phyloP scores from a whole-genome alignment of 1,284 basidiomycete genomes.

The Sphagnurus paluster region DNA sequence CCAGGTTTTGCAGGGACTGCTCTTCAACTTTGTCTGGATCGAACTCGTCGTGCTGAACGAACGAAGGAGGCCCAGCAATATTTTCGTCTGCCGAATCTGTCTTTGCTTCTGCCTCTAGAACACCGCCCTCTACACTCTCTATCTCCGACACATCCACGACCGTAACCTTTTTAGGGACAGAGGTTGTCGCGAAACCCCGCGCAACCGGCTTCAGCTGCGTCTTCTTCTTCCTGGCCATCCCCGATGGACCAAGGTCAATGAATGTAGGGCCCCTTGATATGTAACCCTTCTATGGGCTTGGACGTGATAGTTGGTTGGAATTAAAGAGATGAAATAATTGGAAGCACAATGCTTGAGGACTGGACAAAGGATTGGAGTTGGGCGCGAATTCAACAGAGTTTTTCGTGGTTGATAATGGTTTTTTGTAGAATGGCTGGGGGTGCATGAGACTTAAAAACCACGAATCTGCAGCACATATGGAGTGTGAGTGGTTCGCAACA shows the following conservation, averaged over 20 bases:
- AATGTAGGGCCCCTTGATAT: slow-evolving; percentile 14
- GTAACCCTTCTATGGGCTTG: slow-evolving; percentile 6
- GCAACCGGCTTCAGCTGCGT: slow-evolving; percentile 74
- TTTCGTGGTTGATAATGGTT: slow-evolving; percentile 10
- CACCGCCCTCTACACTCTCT: slow-evolving; percentile 22
- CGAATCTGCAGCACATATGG: slow-evolving; percentile 18
- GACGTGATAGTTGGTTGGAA: background rate
- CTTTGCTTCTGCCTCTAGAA: slow-evolving; percentile 6
- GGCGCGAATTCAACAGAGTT: slow-evolving; percentile 14
- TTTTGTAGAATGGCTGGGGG: slow-evolving; percentile 11
- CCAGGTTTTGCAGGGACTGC: slow-evolving; percentile 58
- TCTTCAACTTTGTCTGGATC: slow-evolving; percentile 50
- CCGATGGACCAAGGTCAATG: slow-evolving; percentile 22
- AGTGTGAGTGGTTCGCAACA: slow-evolving; percentile 9
- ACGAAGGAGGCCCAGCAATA: slow-evolving; percentile 5
- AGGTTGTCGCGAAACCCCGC: slow-evolving; percentile 86
- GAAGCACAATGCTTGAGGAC: slow-evolving; percentile 1
- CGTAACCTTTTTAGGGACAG: slow-evolving; percentile 78
- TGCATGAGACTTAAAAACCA: slow-evolving; percentile 22
- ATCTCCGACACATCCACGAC: slow-evolving; percentile 31
- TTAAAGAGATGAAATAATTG: background rate
- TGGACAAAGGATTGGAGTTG: slow-evolving; percentile 6
- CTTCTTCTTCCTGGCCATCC: slow-evolving; percentile 89
- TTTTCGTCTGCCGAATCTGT: slow-evolving; percentile 14
- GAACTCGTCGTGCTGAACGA: slow-evolving; percentile 27